A percentile compares a stretch with the other conserved stretches of the same genome.
Evolutionary conservation across 2,329 filamentous ascomycete species (phyloP).

Genomic region (Sarocladiaceae sp.): DNA sequence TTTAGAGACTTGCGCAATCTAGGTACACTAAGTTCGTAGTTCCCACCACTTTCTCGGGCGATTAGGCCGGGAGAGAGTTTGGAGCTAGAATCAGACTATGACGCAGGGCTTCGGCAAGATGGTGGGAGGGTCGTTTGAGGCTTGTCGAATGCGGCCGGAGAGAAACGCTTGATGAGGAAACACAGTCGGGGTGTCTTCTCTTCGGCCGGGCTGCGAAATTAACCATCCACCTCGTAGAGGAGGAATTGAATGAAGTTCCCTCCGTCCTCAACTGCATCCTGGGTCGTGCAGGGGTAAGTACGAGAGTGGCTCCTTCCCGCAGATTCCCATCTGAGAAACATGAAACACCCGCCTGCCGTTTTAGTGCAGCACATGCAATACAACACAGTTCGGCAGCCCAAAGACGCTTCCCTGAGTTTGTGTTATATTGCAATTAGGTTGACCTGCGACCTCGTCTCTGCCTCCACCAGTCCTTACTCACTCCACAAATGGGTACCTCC

Average conservation of each 20-base stretch:
- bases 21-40: too few relatives aligned
- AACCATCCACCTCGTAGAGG: neutral
- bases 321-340: constrained; percentile 8
- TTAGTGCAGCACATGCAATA: neutral
- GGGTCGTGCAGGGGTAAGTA: neutral
- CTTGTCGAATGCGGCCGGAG: neutral
- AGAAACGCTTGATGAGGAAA: neutral
- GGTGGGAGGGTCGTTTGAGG: neutral
- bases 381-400: too few relatives aligned
- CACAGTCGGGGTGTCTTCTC: neutral
- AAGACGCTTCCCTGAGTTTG: neutral
- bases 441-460: neutral
- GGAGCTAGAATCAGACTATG: neutral
- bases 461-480: neutral
- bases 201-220: neutral
- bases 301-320: neutral
- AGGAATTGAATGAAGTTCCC: too few relatives aligned
- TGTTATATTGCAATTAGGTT: neutral
- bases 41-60: too few relatives aligned
- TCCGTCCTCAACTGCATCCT: too few relatives aligned
- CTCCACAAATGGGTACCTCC: neutral
- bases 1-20: too few relatives aligned
- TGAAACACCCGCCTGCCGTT: constrained; percentile 9
- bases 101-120: neutral
- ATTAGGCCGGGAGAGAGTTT: neutral